Evolutionary conservation across 768 basidiomycete genomes (phyloP).

Genomic region (Suillus fuscotomentosus): DNA sequence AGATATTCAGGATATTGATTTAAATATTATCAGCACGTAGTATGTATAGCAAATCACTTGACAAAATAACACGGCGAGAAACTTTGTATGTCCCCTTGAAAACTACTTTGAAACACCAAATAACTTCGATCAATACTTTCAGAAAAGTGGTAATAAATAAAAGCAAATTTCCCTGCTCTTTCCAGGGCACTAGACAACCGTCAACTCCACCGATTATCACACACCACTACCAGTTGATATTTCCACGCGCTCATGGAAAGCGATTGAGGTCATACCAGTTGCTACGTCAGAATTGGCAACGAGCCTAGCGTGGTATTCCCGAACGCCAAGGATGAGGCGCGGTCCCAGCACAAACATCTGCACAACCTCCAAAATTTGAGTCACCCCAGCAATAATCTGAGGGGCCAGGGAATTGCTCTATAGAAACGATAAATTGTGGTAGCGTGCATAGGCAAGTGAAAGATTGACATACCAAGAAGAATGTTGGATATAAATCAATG

Average conservation of each 20-base stretch:
- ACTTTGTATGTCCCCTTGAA: too few relatives aligned
- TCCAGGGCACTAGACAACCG: not conserved
- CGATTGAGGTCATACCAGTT: not conserved
- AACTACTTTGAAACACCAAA: too few relatives aligned
- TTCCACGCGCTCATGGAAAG: not conserved
- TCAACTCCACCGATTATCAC: not conserved
- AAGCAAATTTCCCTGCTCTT: too few relatives aligned
- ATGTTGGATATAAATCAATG: fast-evolving
- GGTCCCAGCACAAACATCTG: not conserved
- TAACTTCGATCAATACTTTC: too few relatives aligned
- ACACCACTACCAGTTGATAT: not conserved
- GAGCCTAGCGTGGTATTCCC: not conserved
- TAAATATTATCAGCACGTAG: too few relatives aligned
- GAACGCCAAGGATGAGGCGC: not conserved
- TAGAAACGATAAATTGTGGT: not conserved
- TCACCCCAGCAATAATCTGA: fast-evolving
- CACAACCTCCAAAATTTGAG: not conserved
- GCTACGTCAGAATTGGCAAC: too few relatives aligned
- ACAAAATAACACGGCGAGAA: too few relatives aligned
- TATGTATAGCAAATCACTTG: too few relatives aligned
- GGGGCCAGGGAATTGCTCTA: fast-evolving
- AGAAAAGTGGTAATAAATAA: too few relatives aligned
- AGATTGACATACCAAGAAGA: not conserved
- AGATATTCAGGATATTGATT: too few relatives aligned
- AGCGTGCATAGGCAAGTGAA: not conserved